Evolutionary conservation across 2,329 filamentous ascomycete genomes (phyloP), one percentile per base, ranked within the genome.

Genomic region (Endocalyx cinctus): DNA sequence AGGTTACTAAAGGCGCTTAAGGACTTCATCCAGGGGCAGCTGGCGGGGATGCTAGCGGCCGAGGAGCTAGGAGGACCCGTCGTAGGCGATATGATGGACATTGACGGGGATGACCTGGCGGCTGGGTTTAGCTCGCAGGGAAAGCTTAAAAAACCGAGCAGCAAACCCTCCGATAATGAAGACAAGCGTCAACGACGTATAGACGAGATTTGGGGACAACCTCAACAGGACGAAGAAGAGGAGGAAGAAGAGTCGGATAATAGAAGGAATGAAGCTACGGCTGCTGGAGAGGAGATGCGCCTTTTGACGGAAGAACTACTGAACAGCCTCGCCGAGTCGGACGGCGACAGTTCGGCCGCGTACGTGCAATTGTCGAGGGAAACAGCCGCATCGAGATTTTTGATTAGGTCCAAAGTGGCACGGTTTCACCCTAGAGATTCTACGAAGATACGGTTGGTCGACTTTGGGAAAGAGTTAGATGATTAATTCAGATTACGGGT

Each of bases 41-140:
- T 94, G 1, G 83, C 84, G 2, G 62, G 74, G 4, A 84, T 90
- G 77, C 67, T 94, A 27, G 87, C 86, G 6, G 84, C 85, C 1
- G 87, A 94, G 61, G 84, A 88, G 51, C 69, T 89, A 2, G 87
- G 87, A 6, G 87, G 87, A 0, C 87, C 87, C 0, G 82, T 88
- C 10, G 85, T 89, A 1, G 85, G 87, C 4, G 82, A 87, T 45
- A 67, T 82, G 47, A 69, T 83, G 51, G 77, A 84, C 56, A 51
- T 84, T 15, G 61, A 79, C 66, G 47, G 72, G 7, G 72, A 82
- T 27, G 74, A 73, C 42, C 59, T 82, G 5, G 70, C 67, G 5
- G 72, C 69, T 7, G 77, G 76, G 2, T 82, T 82, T 54, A 80
- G 67, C 44, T 59, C 72, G 0, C 72, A 77, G 38, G 77, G 77